These are phyloP conservation scores for Orbilia ellipsospora DNA, from an alignment of 2,329 filamentous ascomycete species.

Conservation along the genomic window DNA sequence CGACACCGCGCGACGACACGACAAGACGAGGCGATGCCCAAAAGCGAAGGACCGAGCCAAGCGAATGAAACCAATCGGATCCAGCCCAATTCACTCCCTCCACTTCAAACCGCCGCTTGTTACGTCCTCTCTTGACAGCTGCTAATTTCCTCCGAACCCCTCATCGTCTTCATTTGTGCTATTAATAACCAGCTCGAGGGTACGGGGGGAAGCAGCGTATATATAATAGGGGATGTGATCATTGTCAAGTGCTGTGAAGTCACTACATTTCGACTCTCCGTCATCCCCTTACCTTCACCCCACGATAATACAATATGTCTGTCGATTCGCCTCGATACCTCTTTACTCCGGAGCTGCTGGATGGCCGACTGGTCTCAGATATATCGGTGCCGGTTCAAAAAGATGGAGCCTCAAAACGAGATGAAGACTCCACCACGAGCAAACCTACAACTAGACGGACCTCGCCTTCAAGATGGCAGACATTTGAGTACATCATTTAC, in stretches of 20 bases:
- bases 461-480: conserved; percentile 79
- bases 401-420: conserved; percentile 47
- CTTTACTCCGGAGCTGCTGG: conserved; percentile 52
- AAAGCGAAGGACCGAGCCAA: conserved; percentile 29
- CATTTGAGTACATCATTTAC: conserved; percentile 86
- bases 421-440: conserved; percentile 28
- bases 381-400: conserved; percentile 30
- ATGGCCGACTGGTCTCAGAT: conserved; percentile 47
- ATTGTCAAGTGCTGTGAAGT: conserved; percentile 1
- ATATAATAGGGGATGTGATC: conserved; percentile 41
- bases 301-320: conserved; percentile 38
- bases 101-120: too few species aligned
- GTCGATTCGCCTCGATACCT: conserved; percentile 45
- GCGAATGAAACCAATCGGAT: conserved; percentile 49
- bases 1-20: conserved; percentile 38
- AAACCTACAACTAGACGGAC: conserved; percentile 41
- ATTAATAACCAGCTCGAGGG: conserved; percentile 31
- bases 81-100: conserved; percentile 20
- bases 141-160: conserved; percentile 43
- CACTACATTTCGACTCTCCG: conserved; percentile 8
- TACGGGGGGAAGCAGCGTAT: conserved; percentile 10
- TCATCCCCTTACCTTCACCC: conserved; percentile 1
- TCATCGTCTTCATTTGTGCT: conserved; percentile 38
- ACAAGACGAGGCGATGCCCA: too few species aligned
- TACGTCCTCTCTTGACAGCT: conserved; percentile 13